phyloP scores from a whole-genome alignment of 805 yeast genomes.

The Yarrowia sp. region DNA sequence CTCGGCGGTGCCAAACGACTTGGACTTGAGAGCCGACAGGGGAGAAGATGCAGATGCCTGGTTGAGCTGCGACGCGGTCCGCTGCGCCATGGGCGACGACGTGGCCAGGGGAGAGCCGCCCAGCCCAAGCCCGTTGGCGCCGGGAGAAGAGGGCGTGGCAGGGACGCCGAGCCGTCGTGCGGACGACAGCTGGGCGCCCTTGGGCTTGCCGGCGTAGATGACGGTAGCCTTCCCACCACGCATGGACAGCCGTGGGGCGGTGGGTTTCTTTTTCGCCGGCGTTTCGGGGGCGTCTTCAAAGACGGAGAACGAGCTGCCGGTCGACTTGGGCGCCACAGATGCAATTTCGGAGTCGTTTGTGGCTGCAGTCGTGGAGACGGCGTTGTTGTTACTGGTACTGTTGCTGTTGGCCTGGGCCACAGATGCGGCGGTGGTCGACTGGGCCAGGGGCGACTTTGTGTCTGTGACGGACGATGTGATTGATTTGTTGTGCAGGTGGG shows the following conservation, averaged over 20 bases:
- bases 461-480: neutral
- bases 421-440: neutral
- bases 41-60: constrained; percentile 17
- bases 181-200: neutral
- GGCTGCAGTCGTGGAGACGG: neutral
- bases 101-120: constrained; percentile 20
- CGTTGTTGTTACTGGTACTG: too few species aligned
- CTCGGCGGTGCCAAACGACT: constrained; percentile 17
- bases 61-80: constrained; percentile 18
- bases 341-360: constrained; percentile 8
- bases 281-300: constrained; percentile 23
- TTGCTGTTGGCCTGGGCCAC: neutral
- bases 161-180: constrained; percentile 1
- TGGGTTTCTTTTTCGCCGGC: constrained; percentile 22
- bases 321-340: constrained; percentile 10
- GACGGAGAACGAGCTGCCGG: constrained; percentile 23
- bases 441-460: neutral
- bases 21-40: constrained; percentile 6
- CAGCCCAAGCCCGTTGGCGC: neutral
- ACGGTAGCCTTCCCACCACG: constrained; percentile 20
- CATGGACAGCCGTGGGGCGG: constrained; percentile 3
- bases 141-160: neutral
- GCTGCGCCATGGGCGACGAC: constrained; percentile 20
- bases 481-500: neutral
- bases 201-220: constrained; percentile 13